Base-by-base conservation (phyloP, 331 rosid genomes). In the Arachis monticola region DNA sequence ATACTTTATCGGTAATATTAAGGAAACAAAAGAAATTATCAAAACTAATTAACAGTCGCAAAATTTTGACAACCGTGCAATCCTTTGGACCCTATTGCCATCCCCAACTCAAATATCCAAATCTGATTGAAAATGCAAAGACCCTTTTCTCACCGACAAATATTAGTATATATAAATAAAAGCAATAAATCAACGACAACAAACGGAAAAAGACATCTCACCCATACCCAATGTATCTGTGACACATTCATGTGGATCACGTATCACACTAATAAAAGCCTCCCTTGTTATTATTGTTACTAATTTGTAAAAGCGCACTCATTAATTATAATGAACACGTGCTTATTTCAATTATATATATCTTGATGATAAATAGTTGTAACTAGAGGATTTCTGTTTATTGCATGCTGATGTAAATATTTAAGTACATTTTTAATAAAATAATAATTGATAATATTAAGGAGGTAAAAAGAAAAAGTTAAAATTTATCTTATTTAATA, bases 111-210 rank as follows among this genome's bases (percentile, higher is more conserved):
- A 69, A 67, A 14, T 67, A 78, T 73, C 38, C 35, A 11, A 53
- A 56, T 50, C 10, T 40, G 10, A 48, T 70, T 40, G 6, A 55
- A 52, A 3, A 60, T 67, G 35, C 63, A 77, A 27, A 53, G 3
- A 60, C 12, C 50, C 52, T 38, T 68, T 38, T 5, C 41, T 38
- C 82, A 77, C 85, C 82, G 77, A 73, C 85, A 77, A 71, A 64
- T 56, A 65, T 50, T 44, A 52, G 48, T 0, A n/a, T n/a, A 13
- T n/a, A 55, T 14, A 55, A 9, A 55, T 14, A 53, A n/a, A 52
- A n/a, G 0, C 11, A 44, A 46, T 53, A 30, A 31, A 78, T 8
- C 14, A n/a, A 12, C 14, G 27, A 65, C 69, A 78, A 70, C 13
- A 52, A 64, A 41, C 30, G 32, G 14, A 59, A 79, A 56, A 30